Conservation (phyloP, 306 rosid genomes). For the Dryas octopetala region DNA sequence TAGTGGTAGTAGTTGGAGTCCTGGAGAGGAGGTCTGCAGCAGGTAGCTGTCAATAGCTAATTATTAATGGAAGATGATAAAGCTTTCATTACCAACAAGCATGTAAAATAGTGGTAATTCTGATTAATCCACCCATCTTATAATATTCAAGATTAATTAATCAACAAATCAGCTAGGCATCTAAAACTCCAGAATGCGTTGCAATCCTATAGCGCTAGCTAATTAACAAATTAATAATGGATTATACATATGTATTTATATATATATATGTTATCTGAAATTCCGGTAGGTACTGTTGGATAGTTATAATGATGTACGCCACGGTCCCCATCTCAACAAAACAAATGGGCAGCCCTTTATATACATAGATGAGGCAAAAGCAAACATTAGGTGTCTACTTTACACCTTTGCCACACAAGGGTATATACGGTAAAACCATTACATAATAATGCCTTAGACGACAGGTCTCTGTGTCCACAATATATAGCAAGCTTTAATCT, state of each 20-base stretch:
- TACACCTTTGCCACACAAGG: background rate
- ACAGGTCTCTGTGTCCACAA: slow-evolving; percentile 1
- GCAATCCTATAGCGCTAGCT: too few relatives aligned
- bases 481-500: slow-evolving; percentile 11
- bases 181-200: too few relatives aligned
- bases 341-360: background rate
- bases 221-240: too few relatives aligned
- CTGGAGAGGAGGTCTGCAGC: slow-evolving; percentile 1
- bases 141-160: too few relatives aligned
- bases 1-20: slow-evolving; percentile 6
- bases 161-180: too few relatives aligned
- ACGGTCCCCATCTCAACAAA: background rate
- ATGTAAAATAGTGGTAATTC: background rate
- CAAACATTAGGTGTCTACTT: background rate
- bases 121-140: background rate
- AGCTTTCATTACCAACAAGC: background rate
- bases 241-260: too few relatives aligned
- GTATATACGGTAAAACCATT: too few relatives aligned
- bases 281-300: too few relatives aligned
- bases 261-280: too few relatives aligned
- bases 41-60: background rate
- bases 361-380: too few relatives aligned
- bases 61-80: slow-evolving; percentile 8
- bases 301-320: too few relatives aligned
- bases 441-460: background rate